Base-by-base conservation (phyloP, 106 monocot genomes). In the Allium cepa region DNA sequence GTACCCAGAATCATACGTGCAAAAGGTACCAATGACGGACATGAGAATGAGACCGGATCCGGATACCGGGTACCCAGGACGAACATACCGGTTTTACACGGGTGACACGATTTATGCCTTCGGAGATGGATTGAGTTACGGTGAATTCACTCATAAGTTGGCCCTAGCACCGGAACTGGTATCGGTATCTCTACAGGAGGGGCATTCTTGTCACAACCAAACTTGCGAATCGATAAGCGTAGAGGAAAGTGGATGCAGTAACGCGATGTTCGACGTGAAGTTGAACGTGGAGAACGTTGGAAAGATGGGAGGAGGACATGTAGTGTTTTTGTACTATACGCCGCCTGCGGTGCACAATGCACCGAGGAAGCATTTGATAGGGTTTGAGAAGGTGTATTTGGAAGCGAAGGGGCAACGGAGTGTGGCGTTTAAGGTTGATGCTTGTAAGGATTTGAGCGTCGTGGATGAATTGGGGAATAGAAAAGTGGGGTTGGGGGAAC, bases 21-120 rank as follows among this genome's bases (percentile, higher is more conserved):
- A 80, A 45, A 87, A 72, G 8, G 84, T 99, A 8, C 57, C 92
- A 9, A 99, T 99, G 97, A 90, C 84, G 10, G 83, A 99, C 71
- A 90, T 93, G 97, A 75, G 82, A 60, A 99, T 99, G 97, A 78
- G 97, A 36, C 90, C 97, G 0, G 82, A 99, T 56, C 63, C 79
- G 9, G 62, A 74, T 5, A 83, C 80, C 14, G 87, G 87, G 3
- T 90, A 85, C 75, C 97, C 97, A 4, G 97, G 97, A 11, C 69
- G 97, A 53, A 99, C 92, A 3, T 93, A 99, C 66, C 72, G 97
- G 47, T 99, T 99, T 82, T 93, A 99, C 92, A 93, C 82, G 8
- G 97, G 97, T 22, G 84, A 86, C 15, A 72, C 67, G 17, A 64
- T 93, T 50, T 99, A 99, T 62, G 14, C 79, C 12, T 99, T 99